Evolutionary conservation across 768 basidiomycete genomes (phyloP).

Genomic region (Boletus huronensis): DNA sequence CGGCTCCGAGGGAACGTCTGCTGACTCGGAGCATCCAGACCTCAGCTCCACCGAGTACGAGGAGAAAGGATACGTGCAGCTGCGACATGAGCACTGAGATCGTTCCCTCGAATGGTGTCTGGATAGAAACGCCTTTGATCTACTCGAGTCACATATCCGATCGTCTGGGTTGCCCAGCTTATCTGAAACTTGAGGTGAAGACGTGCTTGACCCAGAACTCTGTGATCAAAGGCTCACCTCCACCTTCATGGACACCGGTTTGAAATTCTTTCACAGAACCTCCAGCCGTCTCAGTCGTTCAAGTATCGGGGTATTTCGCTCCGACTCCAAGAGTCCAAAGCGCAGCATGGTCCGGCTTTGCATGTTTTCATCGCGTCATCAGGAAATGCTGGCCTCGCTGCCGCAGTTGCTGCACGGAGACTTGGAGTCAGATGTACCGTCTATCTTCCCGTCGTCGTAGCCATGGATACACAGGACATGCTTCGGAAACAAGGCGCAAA

Average conservation of each 20-base stretch:
- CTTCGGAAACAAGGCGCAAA: conserved; percentile 53
- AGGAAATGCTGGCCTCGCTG: conserved; percentile 79
- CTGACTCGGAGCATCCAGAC: neutral
- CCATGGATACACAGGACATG: conserved; percentile 45
- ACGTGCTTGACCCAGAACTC: neutral
- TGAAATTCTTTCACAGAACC: conserved; percentile 44
- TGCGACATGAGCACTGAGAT: conserved; percentile 6
- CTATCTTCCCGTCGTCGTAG: conserved; percentile 56
- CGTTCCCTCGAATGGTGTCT: conserved; percentile 32
- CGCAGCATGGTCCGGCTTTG: conserved; percentile 47
- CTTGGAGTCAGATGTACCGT: conserved; percentile 62
- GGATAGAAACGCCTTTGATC: conserved; percentile 64
- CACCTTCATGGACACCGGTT: neutral
- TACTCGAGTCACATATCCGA: conserved; percentile 58
- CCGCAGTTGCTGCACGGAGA: conserved; percentile 56
- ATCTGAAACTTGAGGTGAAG: conserved; percentile 71
- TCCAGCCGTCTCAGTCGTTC: conserved; percentile 74
- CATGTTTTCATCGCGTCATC: conserved; percentile 72
- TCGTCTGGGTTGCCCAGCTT: conserved; percentile 47
- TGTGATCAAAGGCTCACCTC: conserved; percentile 1
- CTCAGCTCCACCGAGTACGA: neutral
- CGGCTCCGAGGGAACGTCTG: neutral
- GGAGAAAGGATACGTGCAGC: neutral
- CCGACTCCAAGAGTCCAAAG: conserved; percentile 51
- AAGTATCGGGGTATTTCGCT: conserved; percentile 71